Evolutionary conservation across 306 rosid species (phyloP), one percentile per base, ranked within the genome.

Genomic region (Casuarina glauca): DNA sequence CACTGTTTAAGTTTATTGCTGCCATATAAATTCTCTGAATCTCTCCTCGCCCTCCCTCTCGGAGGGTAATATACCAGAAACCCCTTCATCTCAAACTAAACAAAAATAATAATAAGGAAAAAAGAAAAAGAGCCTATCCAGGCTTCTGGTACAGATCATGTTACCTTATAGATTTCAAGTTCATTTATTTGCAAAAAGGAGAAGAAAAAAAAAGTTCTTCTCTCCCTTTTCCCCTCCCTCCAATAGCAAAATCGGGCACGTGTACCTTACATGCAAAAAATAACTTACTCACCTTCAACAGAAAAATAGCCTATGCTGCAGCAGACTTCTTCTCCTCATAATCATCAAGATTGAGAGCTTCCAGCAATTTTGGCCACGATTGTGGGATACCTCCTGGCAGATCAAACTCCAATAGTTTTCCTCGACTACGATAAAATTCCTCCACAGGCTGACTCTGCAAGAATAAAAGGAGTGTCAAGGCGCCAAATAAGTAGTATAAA

Each of bases 351-450:
- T 88, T 86, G 72, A 93, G 97, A 72, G 88, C 97, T 58, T 83
- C 91, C 72, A 95, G 90, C 83, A 95, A 85, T 90, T 91, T 95
- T 7, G 97, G 97, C 99, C 99, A 95, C 60, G 99, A 93, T 76
- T 89, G 97, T 0, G 97, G 94, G 71, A 95, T 95, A 46, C 99
- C 99, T 76, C 99, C 99, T 15, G 99, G 99, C 68, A 95, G 88
- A 83, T 89, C 87, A 85, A 95, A 95, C 82, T 92, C 99, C 96
- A 93, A 74, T 73, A 95, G n/a, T 89, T 88, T 89, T 51, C 93
- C 97, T 80, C 86, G 80, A 72, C 78, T 83, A 6, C 89, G 89
- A 86, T 92, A 95, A 70, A 88, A 93, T 72, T 85, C 96, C 86
- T 95, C 97, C 76, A 95, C 93, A 41, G 97, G 97, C 71, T 78